phyloP scores from a whole-genome alignment of 1,284 basidiomycete genomes.

The Sporisorium scitamineum region DNA sequence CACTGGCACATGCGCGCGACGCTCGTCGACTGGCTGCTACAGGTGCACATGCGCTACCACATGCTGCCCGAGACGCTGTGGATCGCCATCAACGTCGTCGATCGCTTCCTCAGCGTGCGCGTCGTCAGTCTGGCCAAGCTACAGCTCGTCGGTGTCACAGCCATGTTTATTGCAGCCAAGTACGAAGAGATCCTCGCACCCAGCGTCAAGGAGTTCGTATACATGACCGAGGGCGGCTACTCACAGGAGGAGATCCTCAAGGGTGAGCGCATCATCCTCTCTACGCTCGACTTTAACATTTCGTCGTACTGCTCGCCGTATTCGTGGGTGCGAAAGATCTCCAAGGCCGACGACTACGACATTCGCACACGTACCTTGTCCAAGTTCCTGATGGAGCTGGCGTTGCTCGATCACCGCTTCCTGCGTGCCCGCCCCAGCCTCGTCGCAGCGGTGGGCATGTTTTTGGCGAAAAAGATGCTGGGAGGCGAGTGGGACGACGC shows the following conservation, averaged over 20 bases:
- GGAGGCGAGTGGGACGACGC: conserved; percentile 75
- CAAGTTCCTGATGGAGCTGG: conserved; percentile 97
- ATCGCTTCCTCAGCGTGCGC: conserved; percentile 76
- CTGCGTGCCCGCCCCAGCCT: conserved; percentile 91
- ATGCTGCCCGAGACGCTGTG: conserved; percentile 78
- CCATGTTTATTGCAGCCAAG: conserved; percentile 78
- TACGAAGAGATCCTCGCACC: conserved; percentile 71
- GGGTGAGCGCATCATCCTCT: conserved; percentile 90
- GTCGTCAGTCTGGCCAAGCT: conserved; percentile 77
- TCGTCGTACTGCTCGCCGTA: conserved; percentile 99
- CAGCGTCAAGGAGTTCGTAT: conserved; percentile 70
- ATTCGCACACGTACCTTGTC: conserved; percentile 92
- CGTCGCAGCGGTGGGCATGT: conserved; percentile 98
- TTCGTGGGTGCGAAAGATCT: conserved; percentile 96
- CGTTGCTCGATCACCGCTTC: conserved; percentile 92
- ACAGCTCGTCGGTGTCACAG: conserved; percentile 76
- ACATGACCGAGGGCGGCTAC: conserved; percentile 89
- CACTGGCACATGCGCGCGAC: conserved; percentile 77
- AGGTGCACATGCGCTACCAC: conserved; percentile 77
- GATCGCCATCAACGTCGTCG: conserved; percentile 78
- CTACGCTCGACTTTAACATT: conserved; percentile 90
- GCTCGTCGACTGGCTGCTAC: conserved; percentile 74
- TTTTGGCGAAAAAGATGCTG: conserved; percentile 68
- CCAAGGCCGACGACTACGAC: conserved; percentile 97
- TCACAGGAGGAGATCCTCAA: conserved; percentile 87